Conservation (phyloP, 306 rosid species). For the Vigna angularis region DNA sequence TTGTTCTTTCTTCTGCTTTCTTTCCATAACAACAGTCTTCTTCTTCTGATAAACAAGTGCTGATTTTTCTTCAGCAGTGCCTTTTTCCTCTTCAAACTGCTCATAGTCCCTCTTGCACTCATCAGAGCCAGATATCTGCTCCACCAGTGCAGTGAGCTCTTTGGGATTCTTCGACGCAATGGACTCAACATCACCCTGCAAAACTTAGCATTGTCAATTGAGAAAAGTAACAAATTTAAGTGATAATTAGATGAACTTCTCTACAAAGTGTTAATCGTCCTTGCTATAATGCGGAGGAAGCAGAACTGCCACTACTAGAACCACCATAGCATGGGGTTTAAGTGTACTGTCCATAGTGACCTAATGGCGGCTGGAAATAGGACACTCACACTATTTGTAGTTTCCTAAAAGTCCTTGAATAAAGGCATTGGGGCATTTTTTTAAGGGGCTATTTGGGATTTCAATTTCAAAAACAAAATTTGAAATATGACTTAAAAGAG, state of each 20-base stretch:
- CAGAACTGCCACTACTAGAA: no score
- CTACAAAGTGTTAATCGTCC: neutral
- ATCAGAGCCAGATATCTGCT: constrained; percentile 98
- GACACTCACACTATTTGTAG: neutral
- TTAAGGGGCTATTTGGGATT: neutral
- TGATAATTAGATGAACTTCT: neutral
- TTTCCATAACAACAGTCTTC: constrained; percentile 84
- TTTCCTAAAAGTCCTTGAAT: neutral
- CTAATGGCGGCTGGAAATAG: neutral
- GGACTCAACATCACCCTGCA: constrained; percentile 98
- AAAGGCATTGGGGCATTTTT: neutral
- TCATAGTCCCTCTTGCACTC: constrained; percentile 90
- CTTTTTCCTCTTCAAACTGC: constrained; percentile 85
- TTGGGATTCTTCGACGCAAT: constrained; percentile 96
- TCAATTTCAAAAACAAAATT: neutral
- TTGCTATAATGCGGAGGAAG: neutral
- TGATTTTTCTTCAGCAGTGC: constrained; percentile 86
- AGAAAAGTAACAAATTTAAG: neutral
- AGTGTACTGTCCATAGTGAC: neutral
- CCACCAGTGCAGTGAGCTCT: constrained; percentile 87
- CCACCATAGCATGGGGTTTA: neutral
- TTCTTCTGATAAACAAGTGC: constrained; percentile 90
- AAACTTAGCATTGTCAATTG: constrained; percentile 14
- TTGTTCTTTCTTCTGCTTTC: constrained; percentile 97
- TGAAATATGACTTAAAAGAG: neutral